Evolutionary conservation across 805 yeast genomes (phyloP).

Genomic region (Pichia membranifaciens): DNA sequence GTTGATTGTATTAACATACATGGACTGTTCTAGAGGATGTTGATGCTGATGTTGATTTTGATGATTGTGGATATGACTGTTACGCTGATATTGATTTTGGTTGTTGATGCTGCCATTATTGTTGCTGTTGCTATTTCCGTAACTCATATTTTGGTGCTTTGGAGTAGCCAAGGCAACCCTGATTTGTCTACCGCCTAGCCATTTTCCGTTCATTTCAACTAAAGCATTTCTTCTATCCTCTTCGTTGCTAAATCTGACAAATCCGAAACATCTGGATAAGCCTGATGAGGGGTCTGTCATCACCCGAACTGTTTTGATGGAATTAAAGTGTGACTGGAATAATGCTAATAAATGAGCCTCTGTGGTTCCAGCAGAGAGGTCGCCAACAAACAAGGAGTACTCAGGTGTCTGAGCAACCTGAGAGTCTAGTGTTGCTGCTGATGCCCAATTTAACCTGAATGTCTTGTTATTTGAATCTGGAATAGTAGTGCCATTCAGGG

Average conservation of each 20-base stretch:
- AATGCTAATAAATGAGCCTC: slow-evolving; percentile 72
- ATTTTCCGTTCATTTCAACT: slow-evolving; percentile 69
- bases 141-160: slow-evolving; percentile 35
- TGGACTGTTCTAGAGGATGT: slow-evolving; percentile 2
- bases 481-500: slow-evolving; percentile 58
- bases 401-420: slow-evolving; percentile 72
- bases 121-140: slow-evolving; percentile 10
- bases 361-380: slow-evolving; percentile 68
- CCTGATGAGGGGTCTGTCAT: slow-evolving; percentile 84
- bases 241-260: slow-evolving; percentile 69
- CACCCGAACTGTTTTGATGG: slow-evolving; percentile 74
- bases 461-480: slow-evolving; percentile 56
- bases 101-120: neutral
- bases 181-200: slow-evolving; percentile 73
- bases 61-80: neutral
- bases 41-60: neutral
- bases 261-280: slow-evolving; percentile 73
- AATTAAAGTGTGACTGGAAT: slow-evolving; percentile 58
- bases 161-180: slow-evolving; percentile 80
- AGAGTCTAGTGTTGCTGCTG: slow-evolving; percentile 69
- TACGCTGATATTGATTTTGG: neutral
- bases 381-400: slow-evolving; percentile 77
- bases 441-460: slow-evolving; percentile 78
- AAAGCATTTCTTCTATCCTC: slow-evolving; percentile 63
- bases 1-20: slow-evolving; percentile 11